Evolutionary conservation across 2,329 filamentous ascomycete species (phyloP), one percentile per base, ranked within the genome.

Genomic region (Penicillium sp.): DNA sequence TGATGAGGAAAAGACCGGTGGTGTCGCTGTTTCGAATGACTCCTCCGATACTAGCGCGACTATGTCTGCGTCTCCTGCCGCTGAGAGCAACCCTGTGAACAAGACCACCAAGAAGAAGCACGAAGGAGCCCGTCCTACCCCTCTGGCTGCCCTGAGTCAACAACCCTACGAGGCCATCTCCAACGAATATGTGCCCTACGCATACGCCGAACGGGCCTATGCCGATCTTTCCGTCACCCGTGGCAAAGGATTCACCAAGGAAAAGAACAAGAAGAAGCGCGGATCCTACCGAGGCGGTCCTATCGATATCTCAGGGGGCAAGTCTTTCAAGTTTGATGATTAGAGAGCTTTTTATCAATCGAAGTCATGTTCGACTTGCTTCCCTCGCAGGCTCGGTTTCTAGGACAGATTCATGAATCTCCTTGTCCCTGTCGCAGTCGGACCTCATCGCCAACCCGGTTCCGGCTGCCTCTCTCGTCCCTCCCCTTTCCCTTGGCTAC

Each of bases 201-300:
- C 86, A 54, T 98, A 97, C 72, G 91, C 90, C 25, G 85, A 93
- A 60, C 83, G 83, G 59, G 94, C 94, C 7, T 88, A 90, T 65
- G 81, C 89, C 58, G 90, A 96, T 66, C 74, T 98, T 54, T 88
- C 90, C 42, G 81, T 95, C 35, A 97, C 91, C 29, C 88, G 86
- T 67, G 93, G 93, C 62, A 97, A 96, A 75, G 90, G 89, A 4
- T 98, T 98, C 73, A 97, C 91, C 51, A 98, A 98, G 77, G 93
- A 97, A 76, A 98, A 98, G 83, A 98, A 98, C 74, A 98, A 98
- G 79, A 93, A 90, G 80, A 90, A 90, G 79, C 79, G 83, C 60
- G 93, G 93, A 43, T 88, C 85, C 57, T 98, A 95, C 77, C 83
- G 86, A 41, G 93, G 93, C 39, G 93, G 93, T 5, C 72, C 79